A percentile compares a stretch with the other conserved stretches of the same genome.
phyloP scores from a whole-genome alignment of 768 basidiomycete species.

The Boletus rubescentipes region DNA sequence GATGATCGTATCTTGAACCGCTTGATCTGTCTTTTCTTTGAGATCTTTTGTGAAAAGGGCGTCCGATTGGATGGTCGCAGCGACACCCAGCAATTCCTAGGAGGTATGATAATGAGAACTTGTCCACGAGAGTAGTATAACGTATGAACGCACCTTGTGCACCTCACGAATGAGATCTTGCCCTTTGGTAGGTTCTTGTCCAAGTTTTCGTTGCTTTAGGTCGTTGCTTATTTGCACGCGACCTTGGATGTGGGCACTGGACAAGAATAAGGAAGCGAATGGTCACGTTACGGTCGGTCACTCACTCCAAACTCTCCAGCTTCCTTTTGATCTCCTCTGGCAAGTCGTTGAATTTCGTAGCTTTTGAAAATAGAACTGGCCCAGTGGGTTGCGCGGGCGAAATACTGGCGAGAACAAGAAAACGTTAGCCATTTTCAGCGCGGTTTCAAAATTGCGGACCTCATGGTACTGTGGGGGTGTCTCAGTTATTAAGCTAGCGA shows the following conservation, averaged over 20 bases:
- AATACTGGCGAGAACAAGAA: slow-evolving; percentile 15
- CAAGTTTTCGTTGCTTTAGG: slow-evolving; percentile 71
- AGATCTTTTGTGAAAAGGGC: slow-evolving; percentile 65
- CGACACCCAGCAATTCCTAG: slow-evolving; percentile 65
- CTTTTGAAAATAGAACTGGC: slow-evolving; percentile 38
- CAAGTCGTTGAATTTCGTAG: slow-evolving; percentile 82
- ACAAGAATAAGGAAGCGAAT: slow-evolving; percentile 8
- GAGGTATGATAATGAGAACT: neutral
- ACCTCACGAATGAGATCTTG: slow-evolving; percentile 65
- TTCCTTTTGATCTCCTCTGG: slow-evolving; percentile 64
- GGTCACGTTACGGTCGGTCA: neutral
- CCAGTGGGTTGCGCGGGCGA: slow-evolving; percentile 31
- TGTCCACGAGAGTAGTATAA: neutral
- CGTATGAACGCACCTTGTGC: slow-evolving; percentile 53
- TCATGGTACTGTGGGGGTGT: slow-evolving; percentile 21
- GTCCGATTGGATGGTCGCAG: slow-evolving; percentile 66
- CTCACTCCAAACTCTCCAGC: slow-evolving; percentile 74
- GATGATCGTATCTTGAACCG: slow-evolving; percentile 77
- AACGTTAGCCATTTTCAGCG: neutral
- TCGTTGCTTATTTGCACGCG: slow-evolving; percentile 80
- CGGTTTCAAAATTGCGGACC: slow-evolving; percentile 13
- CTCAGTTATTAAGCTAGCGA: neutral
- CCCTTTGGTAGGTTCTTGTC: slow-evolving; percentile 71
- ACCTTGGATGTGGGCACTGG: slow-evolving; percentile 69
- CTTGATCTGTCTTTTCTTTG: slow-evolving; percentile 71